Evolutionary conservation across 345 rosid genomes (phyloP).

Genomic region (Populus pruinosa): DNA sequence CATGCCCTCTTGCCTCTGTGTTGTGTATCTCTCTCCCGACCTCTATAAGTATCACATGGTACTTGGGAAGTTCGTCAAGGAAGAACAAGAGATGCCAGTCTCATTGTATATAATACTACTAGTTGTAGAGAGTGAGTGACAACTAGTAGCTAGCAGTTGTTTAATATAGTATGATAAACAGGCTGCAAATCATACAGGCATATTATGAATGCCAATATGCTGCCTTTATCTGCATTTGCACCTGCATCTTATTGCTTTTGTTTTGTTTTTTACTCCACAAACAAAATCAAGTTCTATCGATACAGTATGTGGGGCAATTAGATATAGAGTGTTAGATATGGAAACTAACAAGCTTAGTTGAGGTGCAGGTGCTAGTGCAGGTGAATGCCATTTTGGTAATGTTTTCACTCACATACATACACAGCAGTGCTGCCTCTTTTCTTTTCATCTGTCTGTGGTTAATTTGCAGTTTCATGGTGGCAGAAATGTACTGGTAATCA

Average conservation of each 20-base stretch:
- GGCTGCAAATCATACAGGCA: too few relatives aligned
- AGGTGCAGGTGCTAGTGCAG: constrained; percentile 59
- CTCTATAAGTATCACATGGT: neutral
- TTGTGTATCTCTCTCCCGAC: neutral
- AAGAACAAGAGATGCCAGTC: neutral
- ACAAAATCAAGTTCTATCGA: neutral
- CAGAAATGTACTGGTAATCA: neutral
- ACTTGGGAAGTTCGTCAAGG: neutral
- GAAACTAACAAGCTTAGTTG: neutral
- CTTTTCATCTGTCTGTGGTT: neutral
- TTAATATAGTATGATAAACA: too few relatives aligned
- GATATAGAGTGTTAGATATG: neutral
- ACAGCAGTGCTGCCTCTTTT: neutral
- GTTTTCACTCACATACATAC: neutral
- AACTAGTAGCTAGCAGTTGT: too few relatives aligned
- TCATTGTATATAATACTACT: too few relatives aligned
- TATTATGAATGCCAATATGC: constrained; percentile 27
- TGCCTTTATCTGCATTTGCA: constrained; percentile 65
- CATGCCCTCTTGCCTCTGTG: neutral
- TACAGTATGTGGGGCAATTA: neutral
- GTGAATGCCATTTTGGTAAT: constrained; percentile 41
- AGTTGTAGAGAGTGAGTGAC: too few relatives aligned
- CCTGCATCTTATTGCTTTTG: constrained; percentile 47
- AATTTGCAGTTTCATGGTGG: neutral
- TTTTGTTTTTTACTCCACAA: neutral